phyloP scores from a whole-genome alignment of 2,329 filamentous ascomycete species.

The Xylariaceae sp. region DNA sequence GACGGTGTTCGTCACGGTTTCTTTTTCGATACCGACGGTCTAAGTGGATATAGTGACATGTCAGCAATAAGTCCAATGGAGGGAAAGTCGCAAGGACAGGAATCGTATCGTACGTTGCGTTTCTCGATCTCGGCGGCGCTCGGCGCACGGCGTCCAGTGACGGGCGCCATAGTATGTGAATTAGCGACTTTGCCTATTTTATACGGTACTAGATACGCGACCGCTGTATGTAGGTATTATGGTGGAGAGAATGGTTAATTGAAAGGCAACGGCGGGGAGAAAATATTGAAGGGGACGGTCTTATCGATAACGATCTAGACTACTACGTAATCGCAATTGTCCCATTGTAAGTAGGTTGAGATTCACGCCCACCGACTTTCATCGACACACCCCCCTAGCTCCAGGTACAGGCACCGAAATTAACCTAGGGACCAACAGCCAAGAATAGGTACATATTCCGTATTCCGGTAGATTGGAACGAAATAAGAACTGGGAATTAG shows the following conservation, averaged over 20 bases:
- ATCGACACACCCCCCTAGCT: constrained; percentile 19
- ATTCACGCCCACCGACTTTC: constrained; percentile 5
- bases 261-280: constrained; percentile 17
- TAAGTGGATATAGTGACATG: constrained; percentile 32
- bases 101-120: constrained; percentile 25
- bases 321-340: too few relatives aligned
- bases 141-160: constrained; percentile 21
- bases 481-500: neutral
- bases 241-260: constrained; percentile 22
- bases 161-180: constrained; percentile 29
- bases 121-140: constrained; percentile 27
- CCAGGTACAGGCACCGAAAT: neutral
- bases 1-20: constrained; percentile 83
- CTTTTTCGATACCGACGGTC: constrained; percentile 80
- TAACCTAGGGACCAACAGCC: neutral
- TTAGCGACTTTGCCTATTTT: neutral
- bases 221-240: constrained; percentile 12
- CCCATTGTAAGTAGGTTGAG: neutral
- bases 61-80: too few relatives aligned
- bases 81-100: too few relatives aligned
- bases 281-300: constrained; percentile 18
- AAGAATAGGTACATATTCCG: neutral
- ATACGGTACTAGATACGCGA: neutral
- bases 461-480: neutral
- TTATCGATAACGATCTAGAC: constrained; percentile 22